Conservation (phyloP, 2,329 filamentous ascomycete species). For the Septoria linicola region DNA sequence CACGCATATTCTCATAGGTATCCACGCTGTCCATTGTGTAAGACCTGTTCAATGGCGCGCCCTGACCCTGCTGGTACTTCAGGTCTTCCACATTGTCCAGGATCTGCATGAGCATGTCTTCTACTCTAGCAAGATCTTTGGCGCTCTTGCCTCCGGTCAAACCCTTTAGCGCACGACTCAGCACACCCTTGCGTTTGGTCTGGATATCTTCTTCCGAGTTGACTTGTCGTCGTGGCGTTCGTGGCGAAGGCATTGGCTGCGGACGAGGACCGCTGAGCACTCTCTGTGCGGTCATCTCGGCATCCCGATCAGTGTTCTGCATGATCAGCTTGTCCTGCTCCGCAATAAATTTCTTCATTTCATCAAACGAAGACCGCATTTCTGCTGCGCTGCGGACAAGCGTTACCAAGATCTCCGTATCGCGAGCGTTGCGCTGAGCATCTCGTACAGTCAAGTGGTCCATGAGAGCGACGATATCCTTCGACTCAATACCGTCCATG, state of each 20-base stretch:
- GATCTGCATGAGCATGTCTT: slow-evolving; percentile 72
- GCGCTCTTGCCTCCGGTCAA: slow-evolving; percentile 77
- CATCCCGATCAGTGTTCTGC: slow-evolving; percentile 80
- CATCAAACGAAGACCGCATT: slow-evolving; percentile 94
- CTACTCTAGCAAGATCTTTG: slow-evolving; percentile 59
- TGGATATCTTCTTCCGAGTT: slow-evolving; percentile 59
- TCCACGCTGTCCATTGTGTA: slow-evolving; percentile 52
- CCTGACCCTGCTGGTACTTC: slow-evolving; percentile 40
- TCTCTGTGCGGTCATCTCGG: slow-evolving; percentile 79
- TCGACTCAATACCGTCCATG: slow-evolving; percentile 88
- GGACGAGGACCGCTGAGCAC: slow-evolving; percentile 83
- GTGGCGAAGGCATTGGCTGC: slow-evolving; percentile 65
- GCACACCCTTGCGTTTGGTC: slow-evolving; percentile 87
- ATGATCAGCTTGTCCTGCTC: slow-evolving; percentile 89
- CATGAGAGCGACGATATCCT: slow-evolving; percentile 96
- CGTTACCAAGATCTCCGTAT: slow-evolving; percentile 93
- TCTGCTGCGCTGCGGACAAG: slow-evolving; percentile 91
- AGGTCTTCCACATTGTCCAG: slow-evolving; percentile 81
- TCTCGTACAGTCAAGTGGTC: slow-evolving; percentile 97
- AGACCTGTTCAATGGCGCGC: slow-evolving; percentile 29
- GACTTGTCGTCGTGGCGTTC: slow-evolving; percentile 50
- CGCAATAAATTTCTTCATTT: slow-evolving; percentile 88
- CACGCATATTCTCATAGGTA: slow-evolving; percentile 69
- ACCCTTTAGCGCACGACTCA: slow-evolving; percentile 88
- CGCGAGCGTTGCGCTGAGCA: slow-evolving; percentile 90